These are phyloP conservation scores for Pterothamnion heteromorphum DNA, from an alignment of 31 red algal species.

Conservation along the genomic window DNA sequence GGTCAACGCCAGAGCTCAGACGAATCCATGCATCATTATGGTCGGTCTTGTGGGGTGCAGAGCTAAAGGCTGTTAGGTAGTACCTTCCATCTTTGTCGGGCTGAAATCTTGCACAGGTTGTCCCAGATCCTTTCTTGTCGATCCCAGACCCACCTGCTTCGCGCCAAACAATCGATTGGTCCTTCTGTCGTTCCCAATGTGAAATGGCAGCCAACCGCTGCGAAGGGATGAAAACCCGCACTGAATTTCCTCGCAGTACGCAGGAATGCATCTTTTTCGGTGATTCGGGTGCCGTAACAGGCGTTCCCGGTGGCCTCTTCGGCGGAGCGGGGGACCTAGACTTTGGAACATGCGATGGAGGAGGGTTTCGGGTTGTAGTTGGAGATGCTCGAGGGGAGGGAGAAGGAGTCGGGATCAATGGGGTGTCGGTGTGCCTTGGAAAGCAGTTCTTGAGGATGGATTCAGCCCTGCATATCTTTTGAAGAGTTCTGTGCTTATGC, in stretches of 20 bases:
- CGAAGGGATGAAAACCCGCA: neutral
- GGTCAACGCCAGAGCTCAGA: conserved; percentile 35
- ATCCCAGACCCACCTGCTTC: conserved; percentile 23
- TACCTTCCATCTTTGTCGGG: conserved; percentile 21
- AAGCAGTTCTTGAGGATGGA: neutral
- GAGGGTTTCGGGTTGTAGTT: neutral
- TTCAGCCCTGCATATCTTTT: neutral
- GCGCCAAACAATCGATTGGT: conserved; percentile 31
- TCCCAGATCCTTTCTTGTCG: conserved; percentile 46
- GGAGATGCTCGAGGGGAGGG: neutral
- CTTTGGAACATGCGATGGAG: neutral
- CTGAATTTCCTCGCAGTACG: neutral
- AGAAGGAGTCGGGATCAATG: neutral
- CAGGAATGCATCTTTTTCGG: neutral
- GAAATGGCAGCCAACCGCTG: neutral
- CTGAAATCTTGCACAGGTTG: conserved; percentile 24
- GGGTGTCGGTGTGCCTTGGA: neutral
- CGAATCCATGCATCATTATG: conserved; percentile 67
- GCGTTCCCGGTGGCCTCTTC: neutral
- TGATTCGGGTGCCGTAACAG: neutral
- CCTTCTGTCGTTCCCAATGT: neutral
- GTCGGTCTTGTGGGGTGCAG: conserved; percentile 52
- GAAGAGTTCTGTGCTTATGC: neutral
- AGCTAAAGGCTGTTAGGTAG: conserved; percentile 28
- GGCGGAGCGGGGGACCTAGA: neutral